Percentiles rank a stretch among this genome's conserved stretches.
Evolutionary conservation across 176 grass and related monocot species (phyloP).

Genomic region (Oropetium thomaeum): DNA sequence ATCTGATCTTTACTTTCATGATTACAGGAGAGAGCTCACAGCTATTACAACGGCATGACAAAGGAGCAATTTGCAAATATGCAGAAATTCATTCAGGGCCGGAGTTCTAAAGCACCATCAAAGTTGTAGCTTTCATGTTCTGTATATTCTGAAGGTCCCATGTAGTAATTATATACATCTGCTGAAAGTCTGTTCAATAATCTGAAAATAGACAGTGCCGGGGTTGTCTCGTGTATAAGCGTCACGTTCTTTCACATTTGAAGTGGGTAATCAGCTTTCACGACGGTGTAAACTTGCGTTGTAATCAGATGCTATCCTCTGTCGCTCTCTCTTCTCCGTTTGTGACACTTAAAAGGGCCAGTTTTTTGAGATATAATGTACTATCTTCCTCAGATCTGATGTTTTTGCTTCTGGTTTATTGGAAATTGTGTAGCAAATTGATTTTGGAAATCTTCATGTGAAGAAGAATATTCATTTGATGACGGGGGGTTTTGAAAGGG

Average conservation of each 20-base stretch:
- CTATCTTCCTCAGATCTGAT: neutral
- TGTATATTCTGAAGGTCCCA: neutral
- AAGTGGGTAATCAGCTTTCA: neutral
- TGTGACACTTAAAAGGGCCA: neutral
- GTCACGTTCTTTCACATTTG: neutral
- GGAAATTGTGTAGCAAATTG: neutral
- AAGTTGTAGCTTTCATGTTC: slow-evolving; percentile 52
- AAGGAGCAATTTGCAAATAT: slow-evolving; percentile 87
- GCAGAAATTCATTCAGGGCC: slow-evolving; percentile 82
- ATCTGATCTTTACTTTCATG: slow-evolving; percentile 6
- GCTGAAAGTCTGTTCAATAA: neutral
- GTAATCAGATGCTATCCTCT: neutral
- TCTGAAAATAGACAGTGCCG: neutral
- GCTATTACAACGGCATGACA: slow-evolving; percentile 81
- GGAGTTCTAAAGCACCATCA: slow-evolving; percentile 59
- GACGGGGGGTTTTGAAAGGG: neutral
- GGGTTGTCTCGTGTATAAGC: neutral
- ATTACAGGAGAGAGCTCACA: slow-evolving; percentile 79
- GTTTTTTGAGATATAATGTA: neutral
- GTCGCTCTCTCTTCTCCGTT: neutral
- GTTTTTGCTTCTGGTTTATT: neutral
- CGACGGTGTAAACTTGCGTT: neutral
- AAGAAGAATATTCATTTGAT: neutral
- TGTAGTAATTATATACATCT: neutral
- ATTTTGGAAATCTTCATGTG: neutral